A percentile compares a stretch with the other conserved stretches of the same genome.
Conservation (phyloP, 1,139 yeast genomes). For the Candida pseudoviswanathii region DNA sequence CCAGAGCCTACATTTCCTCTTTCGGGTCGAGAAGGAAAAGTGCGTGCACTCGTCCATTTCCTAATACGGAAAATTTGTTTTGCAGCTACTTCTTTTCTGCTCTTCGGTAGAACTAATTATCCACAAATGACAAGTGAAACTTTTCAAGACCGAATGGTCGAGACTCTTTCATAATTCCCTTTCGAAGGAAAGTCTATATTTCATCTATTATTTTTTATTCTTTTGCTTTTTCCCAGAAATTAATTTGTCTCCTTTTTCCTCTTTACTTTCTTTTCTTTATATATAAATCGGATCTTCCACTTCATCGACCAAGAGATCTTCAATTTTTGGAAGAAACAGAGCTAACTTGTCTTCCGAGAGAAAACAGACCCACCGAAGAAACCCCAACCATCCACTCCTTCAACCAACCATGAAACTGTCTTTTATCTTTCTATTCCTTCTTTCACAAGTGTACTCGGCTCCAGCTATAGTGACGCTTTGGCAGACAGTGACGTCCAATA, state of each 20-base stretch:
- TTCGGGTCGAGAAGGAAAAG: not conserved
- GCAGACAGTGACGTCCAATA: slow-evolving; percentile 26
- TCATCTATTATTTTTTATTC: not conserved
- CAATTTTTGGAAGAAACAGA: not conserved
- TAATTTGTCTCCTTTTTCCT: not conserved
- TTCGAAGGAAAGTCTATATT: not conserved
- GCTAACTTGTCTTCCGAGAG: not conserved
- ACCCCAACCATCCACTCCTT: slow-evolving; percentile 6
- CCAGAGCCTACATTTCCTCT: not conserved
- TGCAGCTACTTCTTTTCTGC: not conserved
- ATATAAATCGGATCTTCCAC: not conserved
- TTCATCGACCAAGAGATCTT: not conserved
- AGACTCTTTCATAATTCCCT: not conserved
- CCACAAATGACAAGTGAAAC: not conserved
- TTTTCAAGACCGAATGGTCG: not conserved
- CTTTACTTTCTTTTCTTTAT: not conserved
- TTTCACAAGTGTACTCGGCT: slow-evolving; percentile 18
- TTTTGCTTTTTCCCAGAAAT: not conserved
- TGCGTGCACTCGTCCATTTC: not conserved
- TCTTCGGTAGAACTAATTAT: not conserved
- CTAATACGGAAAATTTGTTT: slow-evolving; percentile 1
- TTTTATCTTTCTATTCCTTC: slow-evolving; percentile 1
- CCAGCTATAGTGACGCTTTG: slow-evolving; percentile 31
- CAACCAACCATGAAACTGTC: slow-evolving; percentile 3
- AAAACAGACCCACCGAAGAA: not conserved